phyloP scores from a whole-genome alignment of 768 basidiomycete genomes.

The Gloeophyllum trabeum region DNA sequence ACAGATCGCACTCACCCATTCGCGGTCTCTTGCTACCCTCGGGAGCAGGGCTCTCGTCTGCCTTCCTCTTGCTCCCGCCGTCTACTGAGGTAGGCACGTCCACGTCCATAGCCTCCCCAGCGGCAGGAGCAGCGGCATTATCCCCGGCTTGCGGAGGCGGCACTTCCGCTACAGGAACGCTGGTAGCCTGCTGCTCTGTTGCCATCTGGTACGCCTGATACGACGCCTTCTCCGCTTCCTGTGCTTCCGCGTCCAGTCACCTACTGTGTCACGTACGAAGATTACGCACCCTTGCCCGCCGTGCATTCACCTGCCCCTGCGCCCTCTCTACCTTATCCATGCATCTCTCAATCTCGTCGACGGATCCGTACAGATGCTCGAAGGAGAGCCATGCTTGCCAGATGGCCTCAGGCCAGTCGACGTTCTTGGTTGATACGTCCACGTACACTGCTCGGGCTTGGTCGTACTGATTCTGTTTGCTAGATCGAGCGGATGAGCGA shows the following conservation, averaged over 20 bases:
- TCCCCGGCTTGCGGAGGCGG: slow-evolving; percentile 6
- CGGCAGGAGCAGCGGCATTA: slow-evolving; percentile 7
- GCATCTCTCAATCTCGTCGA: slow-evolving; percentile 51
- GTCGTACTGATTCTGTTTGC: slow-evolving; percentile 41
- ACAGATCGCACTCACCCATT: slow-evolving; percentile 32
- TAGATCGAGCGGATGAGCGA: slow-evolving; percentile 12
- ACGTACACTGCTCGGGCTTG: slow-evolving; percentile 58
- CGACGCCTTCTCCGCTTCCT: slow-evolving; percentile 55
- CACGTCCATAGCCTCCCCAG: too few species aligned
- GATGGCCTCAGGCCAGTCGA: slow-evolving; percentile 94
- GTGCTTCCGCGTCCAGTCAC: neutral
- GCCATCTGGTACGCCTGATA: slow-evolving; percentile 38
- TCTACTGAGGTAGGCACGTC: slow-evolving; percentile 32
- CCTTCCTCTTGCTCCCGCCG: slow-evolving; percentile 48
- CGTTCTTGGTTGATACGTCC: slow-evolving; percentile 52
- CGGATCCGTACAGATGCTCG: slow-evolving; percentile 72
- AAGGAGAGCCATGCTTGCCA: slow-evolving; percentile 90
- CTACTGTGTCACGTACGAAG: neutral
- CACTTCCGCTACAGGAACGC: slow-evolving; percentile 19
- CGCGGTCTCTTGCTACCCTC: slow-evolving; percentile 50
- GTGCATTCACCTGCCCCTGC: slow-evolving; percentile 45
- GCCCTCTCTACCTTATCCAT: slow-evolving; percentile 58
- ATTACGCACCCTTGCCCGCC: slow-evolving; percentile 46
- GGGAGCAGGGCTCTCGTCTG: slow-evolving; percentile 32
- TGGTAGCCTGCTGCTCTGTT: slow-evolving; percentile 26